phyloP scores from a whole-genome alignment of 2,329 filamentous ascomycete genomes.

The Rutstroemia sp. region DNA sequence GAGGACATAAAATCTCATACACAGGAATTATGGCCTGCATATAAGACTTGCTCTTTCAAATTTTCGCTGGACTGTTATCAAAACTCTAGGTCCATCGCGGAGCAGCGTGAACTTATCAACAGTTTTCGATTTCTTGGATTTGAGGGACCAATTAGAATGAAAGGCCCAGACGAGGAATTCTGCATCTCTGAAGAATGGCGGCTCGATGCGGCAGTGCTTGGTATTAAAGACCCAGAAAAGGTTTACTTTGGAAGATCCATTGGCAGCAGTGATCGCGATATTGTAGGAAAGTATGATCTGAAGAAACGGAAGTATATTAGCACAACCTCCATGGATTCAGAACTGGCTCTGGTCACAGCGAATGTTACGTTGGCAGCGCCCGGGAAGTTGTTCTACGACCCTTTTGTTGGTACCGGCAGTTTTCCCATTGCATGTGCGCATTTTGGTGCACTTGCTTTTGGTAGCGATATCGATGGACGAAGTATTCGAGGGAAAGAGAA shows the following conservation, averaged over 20 bases:
- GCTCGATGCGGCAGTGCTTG: slow-evolving; percentile 40
- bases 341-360: slow-evolving; percentile 82
- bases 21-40: slow-evolving; percentile 57
- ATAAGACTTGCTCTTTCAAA: slow-evolving; percentile 64
- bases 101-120: slow-evolving; percentile 72
- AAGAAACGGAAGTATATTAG: slow-evolving; percentile 93
- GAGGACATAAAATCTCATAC: slow-evolving; percentile 52
- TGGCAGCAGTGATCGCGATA: slow-evolving; percentile 56
- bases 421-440: slow-evolving; percentile 87
- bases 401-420: slow-evolving; percentile 90
- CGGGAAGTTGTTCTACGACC: slow-evolving; percentile 85
- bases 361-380: slow-evolving; percentile 80
- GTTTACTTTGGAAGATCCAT: slow-evolving; percentile 70
- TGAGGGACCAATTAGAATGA: slow-evolving; percentile 70
- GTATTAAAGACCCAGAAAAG: slow-evolving; percentile 46
- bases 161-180: slow-evolving; percentile 65
- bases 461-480: slow-evolving; percentile 89
- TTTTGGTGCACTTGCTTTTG: slow-evolving; percentile 77
- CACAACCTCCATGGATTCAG: slow-evolving; percentile 95
- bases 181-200: slow-evolving; percentile 78
- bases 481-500: slow-evolving; percentile 65
- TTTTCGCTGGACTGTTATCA: slow-evolving; percentile 81
- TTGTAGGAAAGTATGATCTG: slow-evolving; percentile 69
- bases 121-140: slow-evolving; percentile 74
- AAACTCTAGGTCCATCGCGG: slow-evolving; percentile 54